Conservation (phyloP, 352 stramenopile genomes). For the Globisporangium megalacanthum region DNA sequence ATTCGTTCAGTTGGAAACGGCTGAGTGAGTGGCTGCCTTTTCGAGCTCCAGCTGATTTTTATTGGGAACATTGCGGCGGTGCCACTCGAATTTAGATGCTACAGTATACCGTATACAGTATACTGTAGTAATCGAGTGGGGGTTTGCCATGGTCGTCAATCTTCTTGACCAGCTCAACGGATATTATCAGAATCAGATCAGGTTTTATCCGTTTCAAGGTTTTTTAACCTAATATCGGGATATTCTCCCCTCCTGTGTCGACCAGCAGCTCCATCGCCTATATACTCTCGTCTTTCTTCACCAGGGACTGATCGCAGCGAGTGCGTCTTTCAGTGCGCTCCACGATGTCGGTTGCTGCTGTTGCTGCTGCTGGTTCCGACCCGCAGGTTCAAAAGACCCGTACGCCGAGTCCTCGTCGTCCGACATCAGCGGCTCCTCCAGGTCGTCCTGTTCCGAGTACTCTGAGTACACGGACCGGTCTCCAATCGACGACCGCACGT, state of each 20-base stretch:
- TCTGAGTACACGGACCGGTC: conserved; percentile 12
- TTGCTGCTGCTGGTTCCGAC: conserved; percentile 8
- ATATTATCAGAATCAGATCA: no score
- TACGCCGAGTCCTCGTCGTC: conserved; percentile 63
- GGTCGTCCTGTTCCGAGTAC: conserved; percentile 23
- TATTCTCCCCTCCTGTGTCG: no score
- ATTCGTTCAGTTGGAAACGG: background rate
- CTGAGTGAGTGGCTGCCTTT: no score
- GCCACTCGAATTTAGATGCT: no score
- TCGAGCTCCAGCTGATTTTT: background rate
- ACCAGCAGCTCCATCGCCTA: no score
- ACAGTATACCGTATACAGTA: no score
- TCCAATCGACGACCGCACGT: conserved; percentile 6
- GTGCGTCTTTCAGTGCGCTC: conserved; percentile 42
- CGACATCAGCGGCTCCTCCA: conserved; percentile 65
- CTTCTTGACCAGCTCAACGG: no score
- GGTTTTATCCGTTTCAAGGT: no score
- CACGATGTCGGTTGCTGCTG: conserved; percentile 25
- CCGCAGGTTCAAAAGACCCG: conserved; percentile 44
- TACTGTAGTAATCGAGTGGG: no score
- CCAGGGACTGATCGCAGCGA: conserved; percentile 75
- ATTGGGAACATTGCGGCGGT: no score
- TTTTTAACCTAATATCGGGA: no score
- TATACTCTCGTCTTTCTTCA: conserved; percentile 10
- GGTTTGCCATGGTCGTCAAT: no score